These are phyloP conservation scores for Phytopythium vexans DNA, from an alignment of 352 stramenopile species.

Conservation along the genomic window DNA sequence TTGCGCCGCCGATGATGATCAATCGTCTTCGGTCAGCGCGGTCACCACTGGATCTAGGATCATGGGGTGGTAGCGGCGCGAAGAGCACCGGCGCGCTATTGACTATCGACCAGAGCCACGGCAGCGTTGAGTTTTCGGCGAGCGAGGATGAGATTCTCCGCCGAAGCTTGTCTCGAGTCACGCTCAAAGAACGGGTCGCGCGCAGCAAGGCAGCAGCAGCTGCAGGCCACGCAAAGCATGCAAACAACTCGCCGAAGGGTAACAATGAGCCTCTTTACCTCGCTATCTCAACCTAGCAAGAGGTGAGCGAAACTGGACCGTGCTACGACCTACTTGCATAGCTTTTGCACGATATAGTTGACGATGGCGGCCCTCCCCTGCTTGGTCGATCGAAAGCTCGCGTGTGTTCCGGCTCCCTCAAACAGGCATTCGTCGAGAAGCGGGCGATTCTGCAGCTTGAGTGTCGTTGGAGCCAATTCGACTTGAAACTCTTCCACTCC, in stretches of 20 bases:
- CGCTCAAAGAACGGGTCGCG: constrained; percentile 47
- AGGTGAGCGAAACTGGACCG: neutral
- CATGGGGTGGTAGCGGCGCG: neutral
- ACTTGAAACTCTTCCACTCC: constrained; percentile 4
- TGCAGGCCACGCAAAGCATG: neutral
- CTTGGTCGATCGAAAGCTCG: constrained; percentile 56
- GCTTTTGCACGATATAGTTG: constrained; percentile 38
- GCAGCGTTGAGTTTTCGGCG: constrained; percentile 5
- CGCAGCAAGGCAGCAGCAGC: constrained; percentile 22
- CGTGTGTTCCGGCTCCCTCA: constrained; percentile 30
- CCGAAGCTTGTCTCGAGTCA: constrained; percentile 59
- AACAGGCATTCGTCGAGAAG: constrained; percentile 54
- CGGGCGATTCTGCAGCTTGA: constrained; percentile 47
- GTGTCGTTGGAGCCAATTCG: constrained; percentile 12
- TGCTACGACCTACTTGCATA: constrained; percentile 10
- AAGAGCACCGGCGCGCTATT: neutral
- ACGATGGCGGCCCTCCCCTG: constrained; percentile 53
- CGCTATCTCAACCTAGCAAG: constrained; percentile 49
- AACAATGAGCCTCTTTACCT: constrained; percentile 39
- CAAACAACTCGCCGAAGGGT: neutral
- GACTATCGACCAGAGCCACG: neutral
- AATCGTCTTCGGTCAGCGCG: constrained; percentile 1
- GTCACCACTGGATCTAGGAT: neutral
- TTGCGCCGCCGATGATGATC: constrained; percentile 30
- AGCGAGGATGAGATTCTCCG: constrained; percentile 48